Base-by-base conservation (phyloP, 345 rosid species). In the Citrus sinensis region DNA sequence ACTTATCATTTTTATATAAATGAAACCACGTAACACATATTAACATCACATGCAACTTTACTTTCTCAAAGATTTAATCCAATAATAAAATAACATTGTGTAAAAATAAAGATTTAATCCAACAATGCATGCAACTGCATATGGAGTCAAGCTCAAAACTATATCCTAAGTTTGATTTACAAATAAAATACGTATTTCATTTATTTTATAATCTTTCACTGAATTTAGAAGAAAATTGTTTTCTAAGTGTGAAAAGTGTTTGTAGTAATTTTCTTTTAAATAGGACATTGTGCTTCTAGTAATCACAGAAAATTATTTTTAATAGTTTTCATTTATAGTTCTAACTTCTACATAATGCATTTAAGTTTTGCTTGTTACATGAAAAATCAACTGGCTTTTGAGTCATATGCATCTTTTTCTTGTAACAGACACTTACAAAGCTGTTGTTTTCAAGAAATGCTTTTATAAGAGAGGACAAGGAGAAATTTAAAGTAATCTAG, bases 401-500 rank as follows among this genome's bases (percentile, higher is more conserved):
- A 32, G 24, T 81, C 68, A 76, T 10, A 2, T 85, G 71, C 16
- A 9, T 71, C 29, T 20, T 68, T 70, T 40, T 55, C 37, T 75
- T 39, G 42, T 82, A 39, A 8, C 82, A 96, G 97, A 96, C 93
- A 1, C 90, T 96, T 19, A 91, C 97, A 25, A 96, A 94, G 88
- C 88, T 94, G 76, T 84, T 98, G 63, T 91, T 96, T 83, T 91
- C 92, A 51, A 91, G 99, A 87, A 86, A 89, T 80, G 78, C 79
- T 22, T 84, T 94, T 70, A 78, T 88, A 4, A 77, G 85, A n/a
- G 88, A 75, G 78, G 99, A 94, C 37, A 91, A 88, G 83, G 88
- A 89, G 79, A 85, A 84, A 58, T 96, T 96, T 82, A 58, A 88
- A 64, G 99, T 91, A 89, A 88, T 54, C 55, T 25, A 30, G 9